Percentiles rank a stretch among this genome's conserved stretches.
Evolutionary conservation across 1,284 basidiomycete species (phyloP).

Genomic region (Cutaneotrichosporon dermatis): DNA sequence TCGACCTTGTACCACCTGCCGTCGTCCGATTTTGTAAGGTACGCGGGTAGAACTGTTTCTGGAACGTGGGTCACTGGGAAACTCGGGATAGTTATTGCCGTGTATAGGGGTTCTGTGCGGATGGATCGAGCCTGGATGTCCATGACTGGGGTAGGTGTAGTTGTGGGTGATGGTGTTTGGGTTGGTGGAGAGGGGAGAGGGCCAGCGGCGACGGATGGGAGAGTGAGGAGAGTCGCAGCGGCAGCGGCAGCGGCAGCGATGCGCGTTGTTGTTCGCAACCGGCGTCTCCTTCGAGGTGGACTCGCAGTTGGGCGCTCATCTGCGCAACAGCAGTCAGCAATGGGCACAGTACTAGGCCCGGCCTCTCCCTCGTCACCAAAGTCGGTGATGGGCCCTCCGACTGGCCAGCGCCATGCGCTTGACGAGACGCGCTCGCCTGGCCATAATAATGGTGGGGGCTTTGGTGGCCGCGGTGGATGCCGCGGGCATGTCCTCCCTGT

Average conservation of each 20-base stretch:
- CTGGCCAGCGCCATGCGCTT: conserved; percentile 16
- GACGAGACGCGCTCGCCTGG: not conserved
- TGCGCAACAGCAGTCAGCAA: not conserved
- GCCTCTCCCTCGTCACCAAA: conserved; percentile 21
- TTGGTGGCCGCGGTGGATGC: conserved; percentile 6
- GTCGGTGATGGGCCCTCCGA: conserved; percentile 23
- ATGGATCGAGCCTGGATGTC: conserved; percentile 1
- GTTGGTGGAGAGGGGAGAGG: not conserved
- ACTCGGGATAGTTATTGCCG: not conserved
- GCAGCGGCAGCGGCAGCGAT: conserved; percentile 1
- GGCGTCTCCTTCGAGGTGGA: not conserved
- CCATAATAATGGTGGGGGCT: conserved; percentile 3
- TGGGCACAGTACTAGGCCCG: conserved; percentile 7
- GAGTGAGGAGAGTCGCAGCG: not conserved
- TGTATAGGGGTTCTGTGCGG: not conserved
- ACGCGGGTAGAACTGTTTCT: conserved; percentile 33
- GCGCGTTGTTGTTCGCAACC: not conserved
- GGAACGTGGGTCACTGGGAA: conserved; percentile 6
- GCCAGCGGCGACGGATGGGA: not conserved
- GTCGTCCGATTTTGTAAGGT: conserved; percentile 28
- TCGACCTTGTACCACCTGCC: conserved; percentile 32
- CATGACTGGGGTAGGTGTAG: not conserved
- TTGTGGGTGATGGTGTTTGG: not conserved
- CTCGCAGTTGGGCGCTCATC: too few relatives aligned
- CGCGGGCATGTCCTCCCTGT: not conserved